phyloP scores from a whole-genome alignment of 768 basidiomycete genomes.

The Lactarius indigo region DNA sequence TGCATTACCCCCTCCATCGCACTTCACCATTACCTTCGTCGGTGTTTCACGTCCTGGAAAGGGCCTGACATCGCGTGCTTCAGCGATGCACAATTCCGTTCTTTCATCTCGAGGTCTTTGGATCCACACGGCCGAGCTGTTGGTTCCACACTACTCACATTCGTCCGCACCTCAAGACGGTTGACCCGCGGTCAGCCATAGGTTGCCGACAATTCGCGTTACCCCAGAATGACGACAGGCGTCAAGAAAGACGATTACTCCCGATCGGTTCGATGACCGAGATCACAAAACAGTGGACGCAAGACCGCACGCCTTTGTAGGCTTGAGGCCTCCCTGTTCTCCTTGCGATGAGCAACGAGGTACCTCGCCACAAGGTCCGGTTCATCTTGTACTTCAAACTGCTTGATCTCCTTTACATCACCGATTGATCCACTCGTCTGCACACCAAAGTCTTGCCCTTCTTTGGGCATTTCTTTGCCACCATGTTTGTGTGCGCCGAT shows the following conservation, averaged over 20 bases:
- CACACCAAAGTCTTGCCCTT: constrained; percentile 66
- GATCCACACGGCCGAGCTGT: constrained; percentile 24
- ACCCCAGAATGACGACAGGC: constrained; percentile 20
- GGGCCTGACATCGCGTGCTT: constrained; percentile 24
- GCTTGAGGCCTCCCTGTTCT: constrained; percentile 52
- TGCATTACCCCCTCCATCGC: constrained; percentile 12
- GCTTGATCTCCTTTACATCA: constrained; percentile 34
- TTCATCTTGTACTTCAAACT: constrained; percentile 49
- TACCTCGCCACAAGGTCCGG: constrained; percentile 46
- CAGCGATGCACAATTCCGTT: constrained; percentile 26
- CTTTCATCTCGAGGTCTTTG: constrained; percentile 17
- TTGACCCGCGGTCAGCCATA: constrained; percentile 23
- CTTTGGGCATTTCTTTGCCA: constrained; percentile 72
- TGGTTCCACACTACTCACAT: constrained; percentile 2
- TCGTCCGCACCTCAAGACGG: constrained; percentile 19
- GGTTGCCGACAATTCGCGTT: constrained; percentile 20
- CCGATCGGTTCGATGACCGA: constrained; percentile 50
- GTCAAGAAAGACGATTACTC: constrained; percentile 50
- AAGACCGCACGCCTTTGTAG: constrained; percentile 56
- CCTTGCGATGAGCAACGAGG: constrained; percentile 39
- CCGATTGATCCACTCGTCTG: constrained; percentile 49
- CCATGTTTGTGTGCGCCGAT: constrained; percentile 49
- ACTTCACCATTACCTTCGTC: constrained; percentile 9
- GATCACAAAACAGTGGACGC: constrained; percentile 59
- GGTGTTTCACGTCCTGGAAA: constrained; percentile 20